Evolutionary conservation across 2,329 filamentous ascomycete species (phyloP).

Genomic region (Aureobasidium sp.): DNA sequence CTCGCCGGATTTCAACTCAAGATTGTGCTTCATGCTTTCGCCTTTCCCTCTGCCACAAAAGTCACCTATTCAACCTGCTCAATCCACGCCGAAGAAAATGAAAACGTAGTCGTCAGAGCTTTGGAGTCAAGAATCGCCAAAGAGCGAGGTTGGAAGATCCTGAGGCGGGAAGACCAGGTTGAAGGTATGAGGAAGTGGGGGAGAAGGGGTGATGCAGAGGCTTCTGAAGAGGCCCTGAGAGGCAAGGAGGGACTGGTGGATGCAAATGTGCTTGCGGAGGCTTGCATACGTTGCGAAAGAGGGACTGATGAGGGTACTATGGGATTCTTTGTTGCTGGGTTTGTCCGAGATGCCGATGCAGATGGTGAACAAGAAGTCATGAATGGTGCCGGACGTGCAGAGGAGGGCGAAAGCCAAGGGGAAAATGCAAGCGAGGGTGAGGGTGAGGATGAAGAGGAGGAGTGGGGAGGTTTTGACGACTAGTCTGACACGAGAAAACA

Average conservation of each 20-base stretch:
- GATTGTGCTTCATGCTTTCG: slow-evolving; percentile 76
- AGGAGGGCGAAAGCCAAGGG: not conserved
- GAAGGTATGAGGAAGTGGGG: slow-evolving; percentile 69
- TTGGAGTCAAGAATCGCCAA: slow-evolving; percentile 61
- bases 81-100: slow-evolving; percentile 79
- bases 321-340: slow-evolving; percentile 92
- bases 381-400: no score
- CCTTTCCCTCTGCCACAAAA: slow-evolving; percentile 65
- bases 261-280: slow-evolving; percentile 23
- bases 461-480: slow-evolving; percentile 40
- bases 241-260: slow-evolving; percentile 27
- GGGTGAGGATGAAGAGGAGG: slow-evolving; percentile 30
- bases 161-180: slow-evolving; percentile 66
- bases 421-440: no score
- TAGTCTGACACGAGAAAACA: no score
- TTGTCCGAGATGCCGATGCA: slow-evolving; percentile 52
- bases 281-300: slow-evolving; percentile 22
- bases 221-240: slow-evolving; percentile 30
- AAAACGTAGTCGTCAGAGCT: slow-evolving; percentile 69
- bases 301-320: slow-evolving; percentile 57
- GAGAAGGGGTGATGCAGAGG: slow-evolving; percentile 41
- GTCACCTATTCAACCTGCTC: slow-evolving; percentile 96
- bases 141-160: slow-evolving; percentile 67
- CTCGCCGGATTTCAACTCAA: slow-evolving; percentile 76
- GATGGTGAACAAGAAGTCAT: not conserved